A percentile compares a stretch with the other conserved stretches of the same genome.
Conservation (phyloP, 2,329 filamentous ascomycete species). For the Calonectria ilicicola region DNA sequence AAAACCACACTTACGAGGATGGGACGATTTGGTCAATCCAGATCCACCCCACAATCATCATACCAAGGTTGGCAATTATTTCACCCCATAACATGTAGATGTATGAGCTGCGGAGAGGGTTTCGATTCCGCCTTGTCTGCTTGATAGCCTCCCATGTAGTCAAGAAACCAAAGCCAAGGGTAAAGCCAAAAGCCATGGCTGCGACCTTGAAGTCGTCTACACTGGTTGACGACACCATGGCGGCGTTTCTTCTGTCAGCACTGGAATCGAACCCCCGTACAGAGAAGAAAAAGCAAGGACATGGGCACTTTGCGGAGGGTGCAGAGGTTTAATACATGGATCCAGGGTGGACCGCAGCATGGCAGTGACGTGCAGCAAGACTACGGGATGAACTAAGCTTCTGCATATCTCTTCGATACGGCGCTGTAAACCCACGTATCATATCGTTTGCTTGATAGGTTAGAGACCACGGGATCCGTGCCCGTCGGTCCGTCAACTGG, state of each 20-base stretch:
- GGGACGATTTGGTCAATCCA: slow-evolving; percentile 51
- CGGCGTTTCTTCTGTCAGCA: neutral
- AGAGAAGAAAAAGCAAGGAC: neutral
- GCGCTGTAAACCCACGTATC: neutral
- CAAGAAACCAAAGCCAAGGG: slow-evolving; percentile 56
- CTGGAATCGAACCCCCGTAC: neutral
- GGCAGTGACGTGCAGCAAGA: neutral
- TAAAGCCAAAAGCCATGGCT: slow-evolving; percentile 47
- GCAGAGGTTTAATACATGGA: neutral
- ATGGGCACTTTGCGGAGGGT: neutral
- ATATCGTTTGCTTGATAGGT: neutral
- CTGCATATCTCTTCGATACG: neutral
- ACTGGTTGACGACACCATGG: slow-evolving; percentile 28
- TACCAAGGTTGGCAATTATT: slow-evolving; percentile 52
- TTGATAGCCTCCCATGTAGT: slow-evolving; percentile 55
- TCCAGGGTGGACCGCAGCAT: neutral
- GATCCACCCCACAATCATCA: slow-evolving; percentile 54
- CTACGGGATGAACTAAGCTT: neutral
- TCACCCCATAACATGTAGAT: slow-evolving; percentile 62
- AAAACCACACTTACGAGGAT: slow-evolving; percentile 37
- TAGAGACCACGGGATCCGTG: neutral
- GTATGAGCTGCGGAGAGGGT: slow-evolving; percentile 50
- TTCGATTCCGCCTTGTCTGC: slow-evolving; percentile 54
- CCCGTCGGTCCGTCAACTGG: neutral
- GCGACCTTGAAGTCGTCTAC: slow-evolving; percentile 43